These are phyloP conservation scores for Coemansia biformis DNA, from an alignment of 192 early-diverging fungal species.

Conservation along the genomic window DNA sequence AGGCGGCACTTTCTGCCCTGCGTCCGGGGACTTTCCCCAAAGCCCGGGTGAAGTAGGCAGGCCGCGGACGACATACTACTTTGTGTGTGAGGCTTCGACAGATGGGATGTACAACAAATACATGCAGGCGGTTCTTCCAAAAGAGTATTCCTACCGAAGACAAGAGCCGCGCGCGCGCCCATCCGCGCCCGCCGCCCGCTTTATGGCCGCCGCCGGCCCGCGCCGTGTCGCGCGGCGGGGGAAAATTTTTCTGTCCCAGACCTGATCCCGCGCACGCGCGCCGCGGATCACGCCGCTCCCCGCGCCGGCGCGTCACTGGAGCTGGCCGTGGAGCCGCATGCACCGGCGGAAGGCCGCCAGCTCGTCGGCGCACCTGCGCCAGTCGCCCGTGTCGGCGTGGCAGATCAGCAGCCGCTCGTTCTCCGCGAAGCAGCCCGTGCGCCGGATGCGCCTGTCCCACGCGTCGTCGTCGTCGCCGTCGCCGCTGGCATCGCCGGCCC, in stretches of 20 bases:
- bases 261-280: too few species aligned
- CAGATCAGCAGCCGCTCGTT: slow-evolving; percentile 81
- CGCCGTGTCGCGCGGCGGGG: too few species aligned
- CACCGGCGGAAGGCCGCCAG: slow-evolving; percentile 77
- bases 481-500: too few species aligned
- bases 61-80: slow-evolving; percentile 6
- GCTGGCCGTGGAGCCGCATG: slow-evolving; percentile 42
- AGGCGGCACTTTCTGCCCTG: slow-evolving; percentile 54
- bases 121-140: slow-evolving; percentile 48
- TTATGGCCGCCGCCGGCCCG: too few species aligned
- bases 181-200: too few species aligned
- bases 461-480: slow-evolving; percentile 70
- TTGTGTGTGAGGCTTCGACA: slow-evolving; percentile 49
- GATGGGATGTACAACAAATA: slow-evolving; percentile 20
- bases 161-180: neutral
- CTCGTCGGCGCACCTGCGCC: slow-evolving; percentile 73
- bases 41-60: slow-evolving; percentile 26
- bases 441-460: slow-evolving; percentile 70
- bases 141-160: slow-evolving; percentile 46
- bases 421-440: slow-evolving; percentile 74
- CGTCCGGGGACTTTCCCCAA: slow-evolving; percentile 55
- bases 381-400: slow-evolving; percentile 80
- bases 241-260: slow-evolving; percentile 14
- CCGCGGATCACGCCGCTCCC: neutral
- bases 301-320: neutral